Evolutionary conservation across 1,139 yeast genomes (phyloP).

Genomic region (Saccharomyces hybrid): DNA sequence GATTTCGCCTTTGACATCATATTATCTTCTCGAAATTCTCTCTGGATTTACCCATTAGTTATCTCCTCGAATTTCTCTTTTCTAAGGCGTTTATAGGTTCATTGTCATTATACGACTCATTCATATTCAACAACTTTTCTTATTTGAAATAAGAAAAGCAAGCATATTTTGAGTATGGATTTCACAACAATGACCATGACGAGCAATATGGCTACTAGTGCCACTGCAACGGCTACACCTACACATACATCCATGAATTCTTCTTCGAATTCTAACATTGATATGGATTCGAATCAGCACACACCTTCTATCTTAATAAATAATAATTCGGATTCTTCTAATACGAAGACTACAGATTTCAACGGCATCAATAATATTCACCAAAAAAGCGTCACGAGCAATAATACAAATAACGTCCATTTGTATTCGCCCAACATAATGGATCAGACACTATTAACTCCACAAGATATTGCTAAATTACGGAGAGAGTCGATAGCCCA

Average conservation of each 20-base stretch:
- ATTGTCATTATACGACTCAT: constrained; percentile 2
- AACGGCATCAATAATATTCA: not conserved
- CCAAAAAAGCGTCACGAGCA: not conserved
- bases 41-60: not conserved
- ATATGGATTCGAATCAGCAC: constrained; percentile 2
- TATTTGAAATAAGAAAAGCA: not conserved
- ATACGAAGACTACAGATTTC: not conserved
- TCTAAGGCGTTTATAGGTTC: not conserved
- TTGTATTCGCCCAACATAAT: not conserved
- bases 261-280: not conserved
- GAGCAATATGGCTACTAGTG: not conserved
- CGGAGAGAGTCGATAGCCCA: constrained; percentile 90
- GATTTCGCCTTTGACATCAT: not conserved
- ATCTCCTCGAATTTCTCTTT: not conserved
- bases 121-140: not conserved
- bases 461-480: constrained; percentile 37
- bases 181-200: constrained; percentile 6
- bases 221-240: not conserved
- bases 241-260: not conserved
- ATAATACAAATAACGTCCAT: constrained; percentile 2
- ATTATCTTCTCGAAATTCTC: not conserved
- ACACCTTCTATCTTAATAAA: constrained; percentile 6
- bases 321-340: not conserved
- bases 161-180: constrained; percentile 1
- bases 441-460: constrained; percentile 3